phyloP scores from a whole-genome alignment of 805 yeast genomes.

The Candida boleticola region DNA sequence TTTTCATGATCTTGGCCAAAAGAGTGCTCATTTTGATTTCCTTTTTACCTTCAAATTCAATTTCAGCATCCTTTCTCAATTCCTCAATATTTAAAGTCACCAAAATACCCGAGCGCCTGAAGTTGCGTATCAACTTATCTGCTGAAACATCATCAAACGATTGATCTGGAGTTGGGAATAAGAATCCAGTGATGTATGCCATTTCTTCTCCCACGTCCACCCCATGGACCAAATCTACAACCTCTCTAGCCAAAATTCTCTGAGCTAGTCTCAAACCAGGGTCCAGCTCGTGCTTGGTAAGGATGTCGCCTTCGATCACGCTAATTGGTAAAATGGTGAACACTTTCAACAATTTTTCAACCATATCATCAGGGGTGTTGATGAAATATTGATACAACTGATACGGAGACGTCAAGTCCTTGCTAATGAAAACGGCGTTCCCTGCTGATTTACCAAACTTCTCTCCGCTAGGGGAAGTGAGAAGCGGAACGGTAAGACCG shows the following conservation, averaged over 20 bases:
- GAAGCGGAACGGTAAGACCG: conserved; percentile 86
- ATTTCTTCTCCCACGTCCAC: conserved; percentile 69
- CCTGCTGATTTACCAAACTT: conserved; percentile 98
- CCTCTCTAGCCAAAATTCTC: conserved; percentile 73
- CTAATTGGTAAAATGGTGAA: conserved; percentile 75
- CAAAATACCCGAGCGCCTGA: conserved; percentile 57
- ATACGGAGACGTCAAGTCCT: conserved; percentile 71
- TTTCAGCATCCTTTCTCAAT: conserved; percentile 18
- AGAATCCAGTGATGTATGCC: conserved; percentile 59
- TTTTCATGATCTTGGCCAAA: conserved; percentile 46
- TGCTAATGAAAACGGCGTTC: conserved; percentile 86
- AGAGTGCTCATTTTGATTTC: conserved; percentile 51
- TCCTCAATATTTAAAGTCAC: conserved; percentile 31
- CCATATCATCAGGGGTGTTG: conserved; percentile 74
- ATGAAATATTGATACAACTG: conserved; percentile 84
- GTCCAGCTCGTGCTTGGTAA: conserved; percentile 50
- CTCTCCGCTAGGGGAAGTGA: conserved; percentile 85
- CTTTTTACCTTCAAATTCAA: conserved; percentile 14
- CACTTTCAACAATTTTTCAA: conserved; percentile 62
- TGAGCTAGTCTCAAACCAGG: conserved; percentile 77
- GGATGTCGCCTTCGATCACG: conserved; percentile 50
- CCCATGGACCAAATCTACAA: conserved; percentile 87
- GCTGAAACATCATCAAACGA: conserved; percentile 47
- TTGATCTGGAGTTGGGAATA: conserved; percentile 59
- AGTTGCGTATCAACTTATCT: conserved; percentile 52